A percentile compares a stretch with the other conserved stretches of the same genome.
Conservation (phyloP, 768 basidiomycete species). For the Russula emetica region DNA sequence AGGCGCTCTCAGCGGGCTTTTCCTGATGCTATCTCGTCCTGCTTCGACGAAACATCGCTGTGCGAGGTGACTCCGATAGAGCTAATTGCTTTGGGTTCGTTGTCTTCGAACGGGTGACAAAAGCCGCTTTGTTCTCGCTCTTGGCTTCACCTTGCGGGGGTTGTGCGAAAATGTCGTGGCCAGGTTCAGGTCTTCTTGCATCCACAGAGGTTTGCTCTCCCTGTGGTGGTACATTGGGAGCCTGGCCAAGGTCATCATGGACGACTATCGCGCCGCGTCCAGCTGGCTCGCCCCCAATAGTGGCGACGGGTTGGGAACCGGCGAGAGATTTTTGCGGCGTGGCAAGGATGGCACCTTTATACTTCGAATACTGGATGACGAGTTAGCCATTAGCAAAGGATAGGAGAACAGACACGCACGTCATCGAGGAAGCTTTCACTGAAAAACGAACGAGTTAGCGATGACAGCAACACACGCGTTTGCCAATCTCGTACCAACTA, state of each 20-base stretch:
- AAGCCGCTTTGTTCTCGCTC: constrained; percentile 36
- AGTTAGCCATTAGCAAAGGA: constrained; percentile 6
- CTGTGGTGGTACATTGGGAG: constrained; percentile 20
- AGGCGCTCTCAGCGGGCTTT: constrained; percentile 4
- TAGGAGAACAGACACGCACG: constrained; percentile 41
- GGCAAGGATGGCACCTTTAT: constrained; percentile 37
- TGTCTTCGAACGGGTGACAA: constrained; percentile 1
- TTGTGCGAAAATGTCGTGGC: constrained; percentile 66
- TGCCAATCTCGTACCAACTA: constrained; percentile 55
- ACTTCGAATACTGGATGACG: constrained; percentile 51
- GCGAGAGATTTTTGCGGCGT: constrained; percentile 39
- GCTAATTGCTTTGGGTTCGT: constrained; percentile 17
- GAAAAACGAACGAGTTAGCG: constrained; percentile 11
- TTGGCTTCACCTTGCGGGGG: constrained; percentile 45
- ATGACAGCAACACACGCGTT: not conserved
- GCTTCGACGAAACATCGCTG: not conserved
- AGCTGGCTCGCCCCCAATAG: constrained; percentile 49
- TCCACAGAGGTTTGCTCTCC: constrained; percentile 39
- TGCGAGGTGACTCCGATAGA: constrained; percentile 4
- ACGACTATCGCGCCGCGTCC: constrained; percentile 55
- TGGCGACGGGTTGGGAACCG: constrained; percentile 36
- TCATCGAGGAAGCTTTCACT: constrained; percentile 68
- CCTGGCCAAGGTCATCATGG: constrained; percentile 38
- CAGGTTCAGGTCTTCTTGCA: constrained; percentile 62
- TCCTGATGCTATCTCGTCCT: constrained; percentile 11